These are phyloP conservation scores for Backusella luteola DNA, from an alignment of 192 early-diverging fungal genomes.

Conservation along the genomic window DNA sequence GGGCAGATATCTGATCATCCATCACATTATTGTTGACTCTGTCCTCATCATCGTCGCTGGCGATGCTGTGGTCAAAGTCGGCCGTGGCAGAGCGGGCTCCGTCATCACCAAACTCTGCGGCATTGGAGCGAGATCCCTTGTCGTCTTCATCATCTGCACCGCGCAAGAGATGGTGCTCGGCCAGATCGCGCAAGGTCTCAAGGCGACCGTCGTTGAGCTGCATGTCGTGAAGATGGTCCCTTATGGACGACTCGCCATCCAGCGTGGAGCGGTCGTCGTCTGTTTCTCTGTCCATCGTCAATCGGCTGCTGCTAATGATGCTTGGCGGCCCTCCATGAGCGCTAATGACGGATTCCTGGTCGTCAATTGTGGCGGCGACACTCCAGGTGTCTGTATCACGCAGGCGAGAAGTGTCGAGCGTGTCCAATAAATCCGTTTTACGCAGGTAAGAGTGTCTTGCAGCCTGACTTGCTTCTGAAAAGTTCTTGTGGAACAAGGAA, in stretches of 20 bases:
- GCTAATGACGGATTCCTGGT: constrained; percentile 39
- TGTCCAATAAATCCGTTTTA: constrained; percentile 37
- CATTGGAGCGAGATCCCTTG: constrained; percentile 30
- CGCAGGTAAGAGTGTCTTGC: constrained; percentile 31
- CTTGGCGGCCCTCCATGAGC: constrained; percentile 27
- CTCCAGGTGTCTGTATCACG: constrained; percentile 41
- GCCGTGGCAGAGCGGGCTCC: constrained; percentile 27
- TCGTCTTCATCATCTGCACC: constrained; percentile 20
- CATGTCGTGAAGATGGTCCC: constrained; percentile 7
- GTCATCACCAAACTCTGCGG: constrained; percentile 42
- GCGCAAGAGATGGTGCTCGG: not conserved
- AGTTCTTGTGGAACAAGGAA: constrained; percentile 14
- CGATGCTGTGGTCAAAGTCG: constrained; percentile 20
- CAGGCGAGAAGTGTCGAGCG: constrained; percentile 26
- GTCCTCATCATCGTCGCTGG: constrained; percentile 18
- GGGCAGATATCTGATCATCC: constrained; percentile 36
- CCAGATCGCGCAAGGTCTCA: constrained; percentile 14
- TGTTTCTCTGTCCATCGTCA: constrained; percentile 24
- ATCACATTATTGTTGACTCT: constrained; percentile 13
- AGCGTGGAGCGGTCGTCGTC: constrained; percentile 28
- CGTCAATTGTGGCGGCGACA: constrained; percentile 42
- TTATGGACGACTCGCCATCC: constrained; percentile 16
- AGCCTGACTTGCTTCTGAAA: constrained; percentile 15
- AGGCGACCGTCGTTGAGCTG: not conserved
- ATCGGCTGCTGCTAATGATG: constrained; percentile 18